Conservation (phyloP, 306 rosid species). For the Castanea mollissima region DNA sequence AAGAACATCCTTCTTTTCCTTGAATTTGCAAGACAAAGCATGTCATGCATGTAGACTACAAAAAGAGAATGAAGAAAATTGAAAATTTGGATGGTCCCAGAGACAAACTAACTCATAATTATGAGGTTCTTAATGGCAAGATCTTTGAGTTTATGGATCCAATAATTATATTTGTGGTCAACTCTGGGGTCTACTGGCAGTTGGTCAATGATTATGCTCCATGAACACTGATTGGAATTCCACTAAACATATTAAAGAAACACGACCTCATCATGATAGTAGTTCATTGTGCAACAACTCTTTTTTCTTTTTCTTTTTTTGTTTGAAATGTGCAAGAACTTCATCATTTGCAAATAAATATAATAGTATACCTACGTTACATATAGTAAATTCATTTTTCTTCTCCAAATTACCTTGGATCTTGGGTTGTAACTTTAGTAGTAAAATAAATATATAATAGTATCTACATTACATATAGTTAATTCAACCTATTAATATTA, state of each 20-base stretch:
- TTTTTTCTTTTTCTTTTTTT: too few relatives aligned
- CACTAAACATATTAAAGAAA: constrained; percentile 12
- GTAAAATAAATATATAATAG: too few relatives aligned
- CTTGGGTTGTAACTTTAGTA: too few relatives aligned
- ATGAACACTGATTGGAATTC: constrained; percentile 26
- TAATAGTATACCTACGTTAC: too few relatives aligned
- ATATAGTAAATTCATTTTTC: too few relatives aligned
- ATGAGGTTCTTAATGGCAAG: constrained; percentile 26
- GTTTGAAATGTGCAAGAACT: too few relatives aligned
- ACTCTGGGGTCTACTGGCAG: constrained; percentile 41
- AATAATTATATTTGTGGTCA: constrained; percentile 33
- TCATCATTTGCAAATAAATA: too few relatives aligned
- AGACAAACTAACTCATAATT: constrained; percentile 9
- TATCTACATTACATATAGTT: too few relatives aligned
- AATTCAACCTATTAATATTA: too few relatives aligned
- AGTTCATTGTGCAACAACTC: too few relatives aligned
- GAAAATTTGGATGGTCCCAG: not conserved
- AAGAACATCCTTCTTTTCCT: not conserved
- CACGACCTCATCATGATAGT: not conserved
- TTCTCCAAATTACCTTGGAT: too few relatives aligned
- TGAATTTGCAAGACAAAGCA: not conserved
- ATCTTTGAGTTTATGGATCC: constrained; percentile 31
- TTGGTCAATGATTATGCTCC: constrained; percentile 37
- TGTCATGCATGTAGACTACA: not conserved
- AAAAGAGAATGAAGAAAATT: constrained; percentile 1